Conservation (phyloP, 805 yeast genomes). For the Ascoidea rubescens region DNA sequence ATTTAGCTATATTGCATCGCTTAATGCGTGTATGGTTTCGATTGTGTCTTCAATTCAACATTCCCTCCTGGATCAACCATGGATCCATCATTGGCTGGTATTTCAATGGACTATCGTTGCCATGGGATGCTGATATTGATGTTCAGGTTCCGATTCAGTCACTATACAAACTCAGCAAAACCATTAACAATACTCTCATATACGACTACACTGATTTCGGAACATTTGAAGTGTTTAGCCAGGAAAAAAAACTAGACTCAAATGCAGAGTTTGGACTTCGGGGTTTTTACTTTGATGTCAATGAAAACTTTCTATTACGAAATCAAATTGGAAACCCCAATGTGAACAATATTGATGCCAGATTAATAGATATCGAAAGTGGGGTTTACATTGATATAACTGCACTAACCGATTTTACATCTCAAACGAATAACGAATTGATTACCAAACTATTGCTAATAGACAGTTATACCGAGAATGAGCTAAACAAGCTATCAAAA, state of each 20-base stretch:
- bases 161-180: constrained; percentile 26
- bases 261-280: constrained; percentile 11
- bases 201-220: constrained; percentile 26
- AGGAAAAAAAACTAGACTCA: background rate
- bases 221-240: constrained; percentile 18
- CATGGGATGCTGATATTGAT: constrained; percentile 52
- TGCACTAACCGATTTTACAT: constrained; percentile 20
- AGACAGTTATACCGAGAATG: background rate
- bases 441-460: background rate
- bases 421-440: background rate
- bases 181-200: constrained; percentile 35
- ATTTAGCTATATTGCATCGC: constrained; percentile 22
- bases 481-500: background rate
- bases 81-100: constrained; percentile 52
- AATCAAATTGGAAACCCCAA: background rate
- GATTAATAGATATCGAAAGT: constrained; percentile 34
- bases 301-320: constrained; percentile 17
- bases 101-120: constrained; percentile 42
- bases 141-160: constrained; percentile 40
- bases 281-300: constrained; percentile 27
- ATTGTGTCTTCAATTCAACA: constrained; percentile 27
- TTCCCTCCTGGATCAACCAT: constrained; percentile 49
- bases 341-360: constrained; percentile 24
- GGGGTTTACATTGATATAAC: constrained; percentile 38
- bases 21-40: constrained; percentile 39